A percentile compares a stretch with the other conserved stretches of the same genome.
Evolutionary conservation across 139 green algal species (phyloP).

Genomic region (Tetradesmus obliquus): DNA sequence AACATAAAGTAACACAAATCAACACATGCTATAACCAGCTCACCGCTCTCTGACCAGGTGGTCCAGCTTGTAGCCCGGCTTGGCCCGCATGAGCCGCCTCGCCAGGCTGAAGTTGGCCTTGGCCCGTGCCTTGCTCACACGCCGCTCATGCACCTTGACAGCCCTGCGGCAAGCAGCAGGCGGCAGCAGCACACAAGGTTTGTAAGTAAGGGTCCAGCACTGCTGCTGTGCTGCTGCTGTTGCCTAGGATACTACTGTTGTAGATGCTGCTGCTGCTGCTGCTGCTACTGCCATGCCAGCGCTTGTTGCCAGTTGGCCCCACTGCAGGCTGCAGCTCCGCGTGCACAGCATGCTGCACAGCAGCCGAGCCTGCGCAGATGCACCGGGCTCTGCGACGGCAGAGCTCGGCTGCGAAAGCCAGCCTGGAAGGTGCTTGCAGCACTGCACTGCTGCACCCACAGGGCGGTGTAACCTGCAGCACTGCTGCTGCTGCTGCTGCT

Average conservation of each 20-base stretch:
- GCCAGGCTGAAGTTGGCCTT: slow-evolving; percentile 83
- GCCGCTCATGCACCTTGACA: slow-evolving; percentile 71
- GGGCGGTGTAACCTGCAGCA: no score
- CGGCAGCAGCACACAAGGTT: background rate
- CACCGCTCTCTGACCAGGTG: slow-evolving; percentile 95
- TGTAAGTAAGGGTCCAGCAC: no score
- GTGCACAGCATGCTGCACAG: no score
- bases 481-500: no score
- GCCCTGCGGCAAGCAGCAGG: slow-evolving; percentile 49
- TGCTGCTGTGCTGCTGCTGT: background rate
- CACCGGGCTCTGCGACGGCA: no score
- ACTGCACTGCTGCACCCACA: no score
- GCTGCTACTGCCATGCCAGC: background rate
- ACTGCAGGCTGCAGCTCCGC: no score
- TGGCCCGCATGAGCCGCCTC: slow-evolving; percentile 66
- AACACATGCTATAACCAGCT: background rate
- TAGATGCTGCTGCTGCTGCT: background rate
- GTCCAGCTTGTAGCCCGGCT: slow-evolving; percentile 90
- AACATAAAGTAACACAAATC: background rate
- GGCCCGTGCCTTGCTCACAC: slow-evolving; percentile 85
- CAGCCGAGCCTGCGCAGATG: no score
- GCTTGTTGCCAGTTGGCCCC: no score
- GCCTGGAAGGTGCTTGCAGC: no score
- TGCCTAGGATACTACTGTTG: background rate
- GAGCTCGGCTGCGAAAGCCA: no score